Base-by-base conservation (phyloP, 306 rosid species). In the Crataegus laevigata region DNA sequence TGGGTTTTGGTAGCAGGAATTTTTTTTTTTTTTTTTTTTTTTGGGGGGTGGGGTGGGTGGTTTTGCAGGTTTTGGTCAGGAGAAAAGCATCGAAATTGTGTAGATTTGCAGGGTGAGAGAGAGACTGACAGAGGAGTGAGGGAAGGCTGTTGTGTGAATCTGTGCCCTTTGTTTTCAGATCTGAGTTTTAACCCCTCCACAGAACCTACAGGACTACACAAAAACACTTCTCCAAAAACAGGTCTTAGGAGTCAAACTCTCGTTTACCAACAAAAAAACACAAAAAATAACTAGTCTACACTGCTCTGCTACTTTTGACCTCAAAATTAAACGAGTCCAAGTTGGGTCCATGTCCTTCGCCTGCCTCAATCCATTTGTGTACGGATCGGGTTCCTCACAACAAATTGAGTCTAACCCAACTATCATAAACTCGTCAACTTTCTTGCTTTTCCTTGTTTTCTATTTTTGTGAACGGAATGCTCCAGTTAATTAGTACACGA, bases 281-380 rank as follows among this genome's bases (percentile, higher is more conserved):
- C 43, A 6, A 47, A 15, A 15, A 47, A 40, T 10, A 40, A 36
- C 26, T 19, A 51, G 2, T 52, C 59, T 52, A 10, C 6, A 4
- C 62, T 57, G 6, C 13, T 10, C 4, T 29, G 28, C 19, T 3
- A 87, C 87, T 84, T 85, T 84, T 85, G 93, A 78, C 93, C 89
- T 80, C 82, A 76, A 74, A 25, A 79, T 73, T 32, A 86, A 74
- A 34, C 28, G 71, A 75, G 85, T 77, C 62, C 75, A 42, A 21
- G 65, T 85, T 85, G 85, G 86, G 84, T 75, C 82, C 72, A 45
- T 60, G 43, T 9, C 76, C 76, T 36, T 58, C 66, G 40, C 76
- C 68, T 72, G 67, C 28, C 55, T 58, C 13, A 15, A 36, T 58
- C 76, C 55, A 38, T 36, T 47, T 10, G 29, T 8, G 40, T 73